Evolutionary conservation across 1,284 basidiomycete genomes (phyloP).

Genomic region (Puccinia triticina): DNA sequence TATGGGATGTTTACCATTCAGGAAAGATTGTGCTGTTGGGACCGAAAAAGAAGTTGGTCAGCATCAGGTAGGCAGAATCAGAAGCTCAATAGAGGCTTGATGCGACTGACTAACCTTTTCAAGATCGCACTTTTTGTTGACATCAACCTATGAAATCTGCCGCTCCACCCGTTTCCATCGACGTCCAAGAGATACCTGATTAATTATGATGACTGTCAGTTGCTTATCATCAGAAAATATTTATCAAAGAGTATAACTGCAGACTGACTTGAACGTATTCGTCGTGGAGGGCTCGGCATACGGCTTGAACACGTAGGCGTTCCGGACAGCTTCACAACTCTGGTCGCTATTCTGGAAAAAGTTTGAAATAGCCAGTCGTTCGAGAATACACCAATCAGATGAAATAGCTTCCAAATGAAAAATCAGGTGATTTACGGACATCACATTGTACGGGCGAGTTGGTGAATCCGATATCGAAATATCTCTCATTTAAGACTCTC

Average conservation of each 20-base stretch:
- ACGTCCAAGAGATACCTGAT: conserved; percentile 60
- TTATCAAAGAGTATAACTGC: background rate
- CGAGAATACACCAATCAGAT: background rate
- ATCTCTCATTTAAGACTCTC: conserved; percentile 46
- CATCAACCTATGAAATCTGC: conserved; percentile 57
- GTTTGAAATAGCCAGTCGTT: background rate
- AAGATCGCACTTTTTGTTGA: conserved; percentile 53
- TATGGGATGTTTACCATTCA: conserved; percentile 55
- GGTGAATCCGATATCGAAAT: conserved; percentile 57
- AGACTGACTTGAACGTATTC: conserved; percentile 12
- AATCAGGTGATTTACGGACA: conserved; percentile 43
- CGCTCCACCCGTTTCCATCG: conserved; percentile 63
- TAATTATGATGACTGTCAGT: background rate
- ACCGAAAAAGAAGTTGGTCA: conserved; percentile 55
- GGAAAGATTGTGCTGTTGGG: conserved; percentile 56
- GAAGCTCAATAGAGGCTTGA: background rate
- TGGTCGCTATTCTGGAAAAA: conserved; percentile 56
- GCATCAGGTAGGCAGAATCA: background rate
- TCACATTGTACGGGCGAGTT: conserved; percentile 59
- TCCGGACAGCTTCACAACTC: conserved; percentile 59
- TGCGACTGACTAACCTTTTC: conserved; percentile 56
- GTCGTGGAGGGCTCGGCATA: background rate
- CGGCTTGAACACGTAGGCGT: conserved; percentile 58
- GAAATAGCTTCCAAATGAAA: background rate
- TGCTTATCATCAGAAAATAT: too few relatives aligned